Conservation (phyloP, 1,139 yeast genomes). For the Geotrichum aggregatum region DNA sequence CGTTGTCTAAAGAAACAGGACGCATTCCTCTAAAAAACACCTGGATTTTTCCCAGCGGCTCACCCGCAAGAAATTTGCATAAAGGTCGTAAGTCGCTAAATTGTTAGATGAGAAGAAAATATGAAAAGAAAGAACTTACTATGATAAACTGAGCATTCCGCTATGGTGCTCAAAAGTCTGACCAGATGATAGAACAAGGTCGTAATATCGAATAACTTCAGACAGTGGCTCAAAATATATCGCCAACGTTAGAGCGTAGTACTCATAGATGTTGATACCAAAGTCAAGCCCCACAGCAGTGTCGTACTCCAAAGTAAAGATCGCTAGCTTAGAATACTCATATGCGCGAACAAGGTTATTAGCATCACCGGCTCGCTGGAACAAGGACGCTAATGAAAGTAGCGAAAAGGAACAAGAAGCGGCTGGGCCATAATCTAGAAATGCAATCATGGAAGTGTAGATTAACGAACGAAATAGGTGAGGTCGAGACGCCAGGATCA, state of each 20-base stretch:
- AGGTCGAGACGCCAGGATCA: constrained; percentile 29
- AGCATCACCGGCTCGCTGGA: constrained; percentile 34
- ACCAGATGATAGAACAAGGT: constrained; percentile 32
- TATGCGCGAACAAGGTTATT: constrained; percentile 43
- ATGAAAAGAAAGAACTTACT: constrained; percentile 24
- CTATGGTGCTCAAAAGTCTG: constrained; percentile 33
- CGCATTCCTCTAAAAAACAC: constrained; percentile 29
- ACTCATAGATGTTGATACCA: constrained; percentile 45
- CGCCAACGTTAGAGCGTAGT: constrained; percentile 46
- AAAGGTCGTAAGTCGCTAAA: constrained; percentile 33
- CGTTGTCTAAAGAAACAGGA: constrained; percentile 29
- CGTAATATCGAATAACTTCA: constrained; percentile 39
- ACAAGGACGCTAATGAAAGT: constrained; percentile 37
- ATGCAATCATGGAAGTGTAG: constrained; percentile 34
- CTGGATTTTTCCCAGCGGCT: constrained; percentile 31
- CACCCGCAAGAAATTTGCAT: constrained; percentile 35
- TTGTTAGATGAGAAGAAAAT: constrained; percentile 5
- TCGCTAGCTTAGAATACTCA: constrained; percentile 43
- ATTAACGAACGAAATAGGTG: constrained; percentile 32
- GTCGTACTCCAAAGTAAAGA: constrained; percentile 41
- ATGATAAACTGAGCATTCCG: constrained; percentile 32
- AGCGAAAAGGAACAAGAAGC: constrained; percentile 37
- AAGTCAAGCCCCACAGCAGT: constrained; percentile 41
- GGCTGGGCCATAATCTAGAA: constrained; percentile 38
- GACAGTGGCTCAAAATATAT: constrained; percentile 45